phyloP scores from a whole-genome alignment of 768 basidiomycete species.

The Mycena olivaceomarginata region DNA sequence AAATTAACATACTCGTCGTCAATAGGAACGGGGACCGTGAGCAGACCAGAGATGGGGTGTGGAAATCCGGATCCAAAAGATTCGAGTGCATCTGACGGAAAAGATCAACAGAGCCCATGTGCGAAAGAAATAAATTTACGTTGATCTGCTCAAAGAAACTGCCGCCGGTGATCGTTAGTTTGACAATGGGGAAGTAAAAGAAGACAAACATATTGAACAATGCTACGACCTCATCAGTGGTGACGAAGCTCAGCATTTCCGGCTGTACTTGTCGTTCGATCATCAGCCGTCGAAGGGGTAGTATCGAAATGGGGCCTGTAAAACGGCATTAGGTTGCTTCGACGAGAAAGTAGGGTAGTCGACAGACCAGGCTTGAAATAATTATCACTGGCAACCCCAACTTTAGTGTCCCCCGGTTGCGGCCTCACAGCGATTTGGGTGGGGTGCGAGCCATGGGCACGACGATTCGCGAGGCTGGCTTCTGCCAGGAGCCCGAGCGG shows the following conservation, averaged over 20 bases:
- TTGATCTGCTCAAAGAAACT: constrained; percentile 88
- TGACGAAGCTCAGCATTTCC: constrained; percentile 93
- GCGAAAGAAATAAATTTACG: constrained; percentile 62
- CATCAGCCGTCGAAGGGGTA: constrained; percentile 87
- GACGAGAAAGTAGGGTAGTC: constrained; percentile 1
- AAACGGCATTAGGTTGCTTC: constrained; percentile 28
- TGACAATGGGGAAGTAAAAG: constrained; percentile 33
- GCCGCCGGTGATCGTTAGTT: constrained; percentile 38
- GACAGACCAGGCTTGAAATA: constrained; percentile 93
- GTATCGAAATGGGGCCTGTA: constrained; percentile 91
- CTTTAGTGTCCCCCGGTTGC: constrained; percentile 62
- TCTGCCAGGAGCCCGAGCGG: constrained; percentile 96
- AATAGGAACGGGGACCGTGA: constrained; percentile 96
- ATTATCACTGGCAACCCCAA: constrained; percentile 90
- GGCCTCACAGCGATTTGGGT: constrained; percentile 63
- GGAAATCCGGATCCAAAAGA: constrained; percentile 90
- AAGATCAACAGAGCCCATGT: constrained; percentile 35
- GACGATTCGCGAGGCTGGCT: constrained; percentile 86
- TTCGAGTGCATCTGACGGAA: constrained; percentile 82
- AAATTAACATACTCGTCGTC: constrained; percentile 83
- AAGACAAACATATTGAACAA: constrained; percentile 90
- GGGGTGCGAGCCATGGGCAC: constrained; percentile 69
- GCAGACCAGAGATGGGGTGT: constrained; percentile 95
- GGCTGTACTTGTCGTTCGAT: constrained; percentile 95
- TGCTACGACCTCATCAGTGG: constrained; percentile 92